Conservation (phyloP, 2,329 filamentous ascomycete genomes). For the Mycogone perniciosa region DNA sequence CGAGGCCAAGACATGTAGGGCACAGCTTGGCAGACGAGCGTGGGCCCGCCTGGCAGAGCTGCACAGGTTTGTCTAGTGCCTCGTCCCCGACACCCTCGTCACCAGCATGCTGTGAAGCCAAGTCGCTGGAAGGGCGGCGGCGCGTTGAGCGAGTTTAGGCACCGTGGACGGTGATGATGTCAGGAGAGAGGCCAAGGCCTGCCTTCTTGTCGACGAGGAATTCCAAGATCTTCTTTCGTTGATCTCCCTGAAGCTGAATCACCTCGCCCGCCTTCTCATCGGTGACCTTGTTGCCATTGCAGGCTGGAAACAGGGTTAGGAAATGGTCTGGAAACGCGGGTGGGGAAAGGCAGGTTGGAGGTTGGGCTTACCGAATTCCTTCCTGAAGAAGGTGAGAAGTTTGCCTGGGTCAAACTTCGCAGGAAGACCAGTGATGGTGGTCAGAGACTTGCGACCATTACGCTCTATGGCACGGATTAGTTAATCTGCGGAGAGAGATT, state of each 20-base stretch:
- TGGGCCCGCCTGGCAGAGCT: constrained; percentile 15
- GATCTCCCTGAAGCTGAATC: constrained; percentile 98
- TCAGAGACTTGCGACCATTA: constrained; percentile 99
- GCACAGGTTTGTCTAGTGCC: constrained; percentile 19
- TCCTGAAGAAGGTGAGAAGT: constrained; percentile 99
- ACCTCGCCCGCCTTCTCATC: constrained; percentile 98
- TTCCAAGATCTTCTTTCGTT: constrained; percentile 97
- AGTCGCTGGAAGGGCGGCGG: constrained; percentile 33
- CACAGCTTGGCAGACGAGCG: not conserved
- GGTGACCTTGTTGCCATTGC: constrained; percentile 99
- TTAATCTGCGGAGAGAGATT: not conserved
- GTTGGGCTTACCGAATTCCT: constrained; percentile 75
- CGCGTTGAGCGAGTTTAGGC: constrained; percentile 36
- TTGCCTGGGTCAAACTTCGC: constrained; percentile 99
- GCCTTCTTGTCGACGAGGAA: constrained; percentile 96
- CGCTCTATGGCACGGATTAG: constrained; percentile 58
- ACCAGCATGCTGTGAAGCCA: constrained; percentile 26
- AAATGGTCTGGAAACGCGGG: not conserved
- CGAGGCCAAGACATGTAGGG: not conserved
- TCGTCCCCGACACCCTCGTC: constrained; percentile 25
- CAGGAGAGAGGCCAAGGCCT: constrained; percentile 86
- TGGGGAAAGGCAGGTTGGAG: too few relatives aligned
- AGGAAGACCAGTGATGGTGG: constrained; percentile 96
- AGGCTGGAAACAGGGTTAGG: constrained; percentile 46
- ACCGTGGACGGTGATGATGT: constrained; percentile 86